Conservation (phyloP, 306 rosid species). For the Acacia confusa region DNA sequence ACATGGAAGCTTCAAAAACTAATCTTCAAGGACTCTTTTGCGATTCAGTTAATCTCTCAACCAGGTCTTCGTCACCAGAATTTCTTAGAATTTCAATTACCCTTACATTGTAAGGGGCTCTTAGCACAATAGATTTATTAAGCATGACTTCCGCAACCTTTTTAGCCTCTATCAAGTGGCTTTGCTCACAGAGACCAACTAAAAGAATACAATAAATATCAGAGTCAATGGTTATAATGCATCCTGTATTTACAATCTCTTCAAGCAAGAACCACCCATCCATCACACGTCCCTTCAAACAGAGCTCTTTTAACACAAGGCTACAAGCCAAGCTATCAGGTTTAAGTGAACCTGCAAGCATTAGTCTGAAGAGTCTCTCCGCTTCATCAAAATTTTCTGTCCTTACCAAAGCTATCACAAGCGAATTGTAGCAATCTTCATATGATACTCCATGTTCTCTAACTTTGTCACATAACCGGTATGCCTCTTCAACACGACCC, state of each 20-base stretch:
- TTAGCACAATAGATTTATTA: slow-evolving; percentile 53
- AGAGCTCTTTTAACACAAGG: slow-evolving; percentile 64
- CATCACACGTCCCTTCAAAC: slow-evolving; percentile 48
- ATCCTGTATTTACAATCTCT: slow-evolving; percentile 57
- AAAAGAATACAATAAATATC: slow-evolving; percentile 62
- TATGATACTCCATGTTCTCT: slow-evolving; percentile 52
- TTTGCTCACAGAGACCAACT: slow-evolving; percentile 59
- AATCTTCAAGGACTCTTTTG: background rate
- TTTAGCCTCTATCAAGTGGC: slow-evolving; percentile 53
- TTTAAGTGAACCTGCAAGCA: slow-evolving; percentile 55
- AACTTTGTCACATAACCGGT: slow-evolving; percentile 56
- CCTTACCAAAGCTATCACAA: slow-evolving; percentile 61
- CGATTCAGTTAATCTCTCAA: slow-evolving; percentile 40
- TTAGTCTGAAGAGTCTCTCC: slow-evolving; percentile 60
- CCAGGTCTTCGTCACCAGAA: slow-evolving; percentile 54
- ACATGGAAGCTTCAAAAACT: background rate
- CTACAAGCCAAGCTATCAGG: slow-evolving; percentile 64
- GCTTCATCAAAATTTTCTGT: slow-evolving; percentile 55
- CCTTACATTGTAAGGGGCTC: slow-evolving; percentile 42
- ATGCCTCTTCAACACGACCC: slow-evolving; percentile 60
- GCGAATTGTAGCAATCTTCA: slow-evolving; percentile 66
- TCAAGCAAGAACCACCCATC: slow-evolving; percentile 67
- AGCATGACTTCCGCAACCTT: slow-evolving; percentile 65
- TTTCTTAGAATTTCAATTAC: slow-evolving; percentile 44
- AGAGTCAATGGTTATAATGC: slow-evolving; percentile 56